Base-by-base conservation (phyloP, 768 basidiomycete species). In the Boletus vinaceobasis region DNA sequence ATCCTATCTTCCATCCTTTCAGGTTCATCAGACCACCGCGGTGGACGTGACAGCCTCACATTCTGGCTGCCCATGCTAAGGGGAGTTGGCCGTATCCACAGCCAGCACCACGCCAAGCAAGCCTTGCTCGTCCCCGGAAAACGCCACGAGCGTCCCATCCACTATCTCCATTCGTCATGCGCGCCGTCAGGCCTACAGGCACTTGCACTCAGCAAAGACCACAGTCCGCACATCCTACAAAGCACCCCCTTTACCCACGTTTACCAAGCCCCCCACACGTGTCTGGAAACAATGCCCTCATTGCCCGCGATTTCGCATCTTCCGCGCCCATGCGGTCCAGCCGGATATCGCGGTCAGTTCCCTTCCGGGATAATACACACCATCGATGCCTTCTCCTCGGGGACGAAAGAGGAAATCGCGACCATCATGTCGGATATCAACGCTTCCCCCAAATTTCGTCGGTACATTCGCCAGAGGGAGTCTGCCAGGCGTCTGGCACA, bases 61-160 rank as follows among this genome's bases (percentile, higher is more conserved):
- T 60, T 63, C 77, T 77, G 77, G 76, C 79, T 82, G 84, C 84
- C 82, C 82, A 88, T 88, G 86, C 85, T 84, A 73, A 82, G 79
- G 82, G 81, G 80, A 74, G 78, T 74, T 66, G 71, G 77, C 65
- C 74, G 78, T 73, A 72, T 77, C 71, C 76, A 73, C 74, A 81
- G 79, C 73, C 78, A 73, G 71, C 77, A 76, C 71, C 76, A 77
- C 73, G 69, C 81, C 70, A 74, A 78, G 61, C 75, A 73, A 58
- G 71, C 70, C 60, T 56, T 66, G 50, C 58, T 65, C 61, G 59
- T 60, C 44, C 55, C 63, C 53, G 49, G 40, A 42, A 60, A 46
- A 47, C 58, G 49, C 50, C 50, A 55, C 59, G 43, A 49, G 53
- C 63, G 33, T 47, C 17, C 51, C 49, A 43, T 47, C 51, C 58